These are phyloP conservation scores for Botrytis byssoidea DNA, from an alignment of 2,329 filamentous ascomycete species.

Conservation along the genomic window DNA sequence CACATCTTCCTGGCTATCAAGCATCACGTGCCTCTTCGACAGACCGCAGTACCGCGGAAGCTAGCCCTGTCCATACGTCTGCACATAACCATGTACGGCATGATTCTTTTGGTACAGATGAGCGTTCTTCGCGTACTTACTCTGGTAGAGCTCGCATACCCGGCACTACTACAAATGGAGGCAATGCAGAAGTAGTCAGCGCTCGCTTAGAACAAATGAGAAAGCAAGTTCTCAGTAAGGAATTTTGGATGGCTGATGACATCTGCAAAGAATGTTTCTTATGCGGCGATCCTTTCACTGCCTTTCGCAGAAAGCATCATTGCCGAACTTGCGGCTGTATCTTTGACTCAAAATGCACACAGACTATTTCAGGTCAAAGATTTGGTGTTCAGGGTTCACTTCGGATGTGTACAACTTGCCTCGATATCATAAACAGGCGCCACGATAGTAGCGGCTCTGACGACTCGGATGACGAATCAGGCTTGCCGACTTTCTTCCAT, in stretches of 20 bases:
- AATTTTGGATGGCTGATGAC: conserved; percentile 99
- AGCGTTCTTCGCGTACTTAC: conserved; percentile 41
- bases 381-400: conserved; percentile 85
- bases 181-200: conserved; percentile 57
- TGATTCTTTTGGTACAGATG: conserved; percentile 53
- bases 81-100: conserved; percentile 59
- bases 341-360: conserved; percentile 94
- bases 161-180: conserved; percentile 56
- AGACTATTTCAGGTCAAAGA: conserved; percentile 79
- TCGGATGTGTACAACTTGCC: conserved; percentile 88
- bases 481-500: conserved; percentile 61
- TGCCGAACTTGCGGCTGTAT: conserved; percentile 97
- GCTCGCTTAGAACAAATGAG: conserved; percentile 69
- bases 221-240: conserved; percentile 85
- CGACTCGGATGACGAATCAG: conserved; percentile 77
- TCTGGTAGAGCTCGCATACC: conserved; percentile 52
- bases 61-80: conserved; percentile 57
- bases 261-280: conserved; percentile 97
- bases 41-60: conserved; percentile 56
- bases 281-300: conserved; percentile 86
- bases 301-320: conserved; percentile 94
- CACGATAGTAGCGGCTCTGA: conserved; percentile 86
- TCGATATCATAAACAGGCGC: conserved; percentile 85
- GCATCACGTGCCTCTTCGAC: conserved; percentile 58
- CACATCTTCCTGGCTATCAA: conserved; percentile 47